Base-by-base conservation (phyloP, 768 basidiomycete genomes). In the Gloeostereum incarnatum region DNA sequence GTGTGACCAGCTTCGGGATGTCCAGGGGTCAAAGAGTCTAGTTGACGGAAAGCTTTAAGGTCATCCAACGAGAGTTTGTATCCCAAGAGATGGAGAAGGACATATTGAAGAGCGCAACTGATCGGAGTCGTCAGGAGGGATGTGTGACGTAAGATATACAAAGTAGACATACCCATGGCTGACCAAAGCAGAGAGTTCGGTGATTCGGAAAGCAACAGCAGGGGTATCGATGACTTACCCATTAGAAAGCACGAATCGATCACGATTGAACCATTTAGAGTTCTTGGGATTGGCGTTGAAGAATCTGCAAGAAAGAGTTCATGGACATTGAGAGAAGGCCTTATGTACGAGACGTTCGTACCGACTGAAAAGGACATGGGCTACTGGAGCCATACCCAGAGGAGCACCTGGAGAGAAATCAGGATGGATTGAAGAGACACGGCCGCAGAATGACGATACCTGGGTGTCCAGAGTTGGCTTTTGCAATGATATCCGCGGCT, bases 181-280 rank as follows among this genome's bases (percentile, higher is more conserved):
- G n/a, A n/a, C n/a, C n/a, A n/a, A n/a, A n/a, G n/a, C n/a, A 36
- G 45, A 42, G 38, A 34, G 34, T 32, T 45, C 14, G 55, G 30
- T 40, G 37, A 35, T 42, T 37, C 46, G 43, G 23, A 30, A 9
- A 32, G 29, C 31, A 11, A 2, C 11, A 26, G 14, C 26, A 35
- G 21, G 18, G n/a, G n/a, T n/a, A 41, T 27, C 35, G 16, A n/a
- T 29, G 7, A 62, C 82, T 48, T 60, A 91, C 78, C 91, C 91
- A 55, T 94, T 94, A 47, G 92, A 96, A 48, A 96, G 79, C 43
- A 97, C 92, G 52, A 94, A 97, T 62, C 92, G 82, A 69, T 96
- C 92, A 44, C 93, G 83, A 65, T 93, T 94, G 66, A 83, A 84
- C 92, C 90, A 94, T 60, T 88, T 81, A 29, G 91, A 78, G 66